A percentile compares a stretch with the other conserved stretches of the same genome.
These are phyloP conservation scores for Fusarium vanettenii DNA, from an alignment of 2,329 filamentous ascomycete species.

Conservation along the genomic window DNA sequence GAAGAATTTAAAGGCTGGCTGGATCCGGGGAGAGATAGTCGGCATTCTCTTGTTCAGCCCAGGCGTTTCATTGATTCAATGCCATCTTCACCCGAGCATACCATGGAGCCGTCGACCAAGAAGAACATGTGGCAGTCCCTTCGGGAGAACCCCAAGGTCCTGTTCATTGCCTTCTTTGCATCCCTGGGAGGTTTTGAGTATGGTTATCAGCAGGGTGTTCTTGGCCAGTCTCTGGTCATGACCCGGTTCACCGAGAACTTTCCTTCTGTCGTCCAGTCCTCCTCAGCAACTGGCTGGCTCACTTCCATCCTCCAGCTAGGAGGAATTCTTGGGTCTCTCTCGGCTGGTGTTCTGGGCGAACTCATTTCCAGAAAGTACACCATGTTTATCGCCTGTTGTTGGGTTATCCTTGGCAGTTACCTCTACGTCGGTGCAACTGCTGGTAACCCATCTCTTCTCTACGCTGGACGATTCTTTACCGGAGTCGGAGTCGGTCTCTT, in stretches of 20 bases:
- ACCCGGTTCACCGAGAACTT: conserved; percentile 61
- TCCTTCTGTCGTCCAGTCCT: conserved; percentile 58
- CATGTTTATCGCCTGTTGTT: conserved; percentile 61
- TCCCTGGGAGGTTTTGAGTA: conserved; percentile 37
- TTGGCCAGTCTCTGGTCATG: conserved; percentile 66
- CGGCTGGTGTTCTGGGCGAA: conserved; percentile 60
- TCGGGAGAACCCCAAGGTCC: background rate
- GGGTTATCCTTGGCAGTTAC: conserved; percentile 59
- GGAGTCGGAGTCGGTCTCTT: conserved; percentile 61
- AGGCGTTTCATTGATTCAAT: background rate
- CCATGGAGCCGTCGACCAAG: background rate
- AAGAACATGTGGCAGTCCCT: background rate
- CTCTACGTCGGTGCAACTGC: conserved; percentile 56
- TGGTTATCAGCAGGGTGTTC: conserved; percentile 61
- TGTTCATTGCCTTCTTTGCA: background rate
- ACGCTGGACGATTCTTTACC: conserved; percentile 62
- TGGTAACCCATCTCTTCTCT: conserved; percentile 54
- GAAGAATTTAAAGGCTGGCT: background rate
- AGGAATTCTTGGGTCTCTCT: conserved; percentile 59
- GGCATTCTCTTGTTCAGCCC: background rate
- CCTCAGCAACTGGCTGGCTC: conserved; percentile 62
- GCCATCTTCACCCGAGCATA: background rate
- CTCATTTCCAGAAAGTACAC: conserved; percentile 63
- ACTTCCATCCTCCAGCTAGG: conserved; percentile 63
- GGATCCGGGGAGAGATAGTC: background rate